A percentile compares a stretch with the other conserved stretches of the same genome.
phyloP scores from a whole-genome alignment of 345 rosid species.

The Populus pruinosa region DNA sequence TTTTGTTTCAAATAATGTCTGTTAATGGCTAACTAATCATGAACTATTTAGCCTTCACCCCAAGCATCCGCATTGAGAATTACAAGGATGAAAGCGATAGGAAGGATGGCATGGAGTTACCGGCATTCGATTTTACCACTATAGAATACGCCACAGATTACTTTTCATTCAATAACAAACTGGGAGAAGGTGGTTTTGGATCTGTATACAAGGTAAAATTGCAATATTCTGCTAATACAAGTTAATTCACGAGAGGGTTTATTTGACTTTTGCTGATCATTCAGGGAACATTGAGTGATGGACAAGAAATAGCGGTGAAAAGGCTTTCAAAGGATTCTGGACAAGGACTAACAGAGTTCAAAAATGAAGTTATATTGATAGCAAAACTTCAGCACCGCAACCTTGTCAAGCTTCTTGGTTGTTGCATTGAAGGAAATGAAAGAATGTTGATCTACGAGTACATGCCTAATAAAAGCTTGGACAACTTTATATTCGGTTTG shows the following conservation, averaged over 20 bases:
- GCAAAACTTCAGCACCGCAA: constrained; percentile 52
- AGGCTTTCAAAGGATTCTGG: constrained; percentile 45
- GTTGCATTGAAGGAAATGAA: constrained; percentile 28
- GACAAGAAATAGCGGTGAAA: constrained; percentile 51
- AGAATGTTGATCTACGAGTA: constrained; percentile 30
- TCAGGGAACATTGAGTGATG: constrained; percentile 35
- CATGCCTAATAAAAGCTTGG: constrained; percentile 36
- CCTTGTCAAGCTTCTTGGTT: constrained; percentile 42
- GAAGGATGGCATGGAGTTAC: neutral
- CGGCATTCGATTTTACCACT: neutral
- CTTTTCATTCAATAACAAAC: constrained; percentile 1
- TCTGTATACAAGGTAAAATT: constrained; percentile 5
- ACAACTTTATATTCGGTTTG: constrained; percentile 35
- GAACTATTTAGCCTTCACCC: constrained; percentile 17
- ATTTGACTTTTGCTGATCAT: neutral
- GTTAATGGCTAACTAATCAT: neutral
- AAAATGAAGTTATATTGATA: constrained; percentile 42
- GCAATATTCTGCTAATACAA: neutral
- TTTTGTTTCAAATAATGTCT: neutral
- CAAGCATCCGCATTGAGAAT: neutral
- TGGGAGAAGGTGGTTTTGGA: constrained; percentile 14
- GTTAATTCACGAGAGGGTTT: neutral
- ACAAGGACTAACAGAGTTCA: constrained; percentile 44
- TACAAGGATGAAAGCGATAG: neutral
- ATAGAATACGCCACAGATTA: neutral